phyloP scores from a whole-genome alignment of 352 stramenopile species.

The Pilasporangium apinafurcum region DNA sequence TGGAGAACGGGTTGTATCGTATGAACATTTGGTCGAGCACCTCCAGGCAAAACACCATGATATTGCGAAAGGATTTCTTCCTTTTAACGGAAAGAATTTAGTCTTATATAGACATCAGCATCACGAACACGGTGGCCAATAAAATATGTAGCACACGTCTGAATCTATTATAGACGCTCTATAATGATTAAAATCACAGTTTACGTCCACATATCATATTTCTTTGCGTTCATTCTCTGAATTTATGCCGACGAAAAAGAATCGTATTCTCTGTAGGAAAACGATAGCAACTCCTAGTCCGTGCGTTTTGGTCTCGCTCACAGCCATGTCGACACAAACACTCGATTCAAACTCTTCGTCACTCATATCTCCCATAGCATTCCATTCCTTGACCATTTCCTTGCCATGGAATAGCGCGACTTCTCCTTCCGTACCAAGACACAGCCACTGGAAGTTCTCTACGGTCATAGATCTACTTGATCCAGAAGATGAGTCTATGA shows the following conservation, averaged over 20 bases:
- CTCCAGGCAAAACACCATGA: slow-evolving; percentile 56
- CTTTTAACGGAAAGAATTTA: slow-evolving; percentile 82
- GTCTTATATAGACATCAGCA: slow-evolving; percentile 53
- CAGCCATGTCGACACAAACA: slow-evolving; percentile 22
- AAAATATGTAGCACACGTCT: too few species aligned
- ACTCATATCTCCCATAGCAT: slow-evolving; percentile 1
- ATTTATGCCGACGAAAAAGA: slow-evolving; percentile 15
- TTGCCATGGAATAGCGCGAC: slow-evolving; percentile 27
- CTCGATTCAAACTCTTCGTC: slow-evolving; percentile 2
- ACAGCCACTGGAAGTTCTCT: slow-evolving; percentile 22
- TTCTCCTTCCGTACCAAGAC: slow-evolving; percentile 27
- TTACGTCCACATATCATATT: too few species aligned
- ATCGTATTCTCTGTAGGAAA: slow-evolving; percentile 19
- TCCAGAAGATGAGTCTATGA: slow-evolving; percentile 9
- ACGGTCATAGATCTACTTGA: not conserved
- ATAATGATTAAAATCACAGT: too few species aligned
- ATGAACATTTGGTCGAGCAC: slow-evolving; percentile 76
- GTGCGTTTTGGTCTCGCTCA: slow-evolving; percentile 1
- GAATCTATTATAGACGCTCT: too few species aligned
- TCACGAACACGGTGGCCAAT: too few species aligned
- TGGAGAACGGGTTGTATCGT: slow-evolving; percentile 58
- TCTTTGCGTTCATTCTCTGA: too few species aligned
- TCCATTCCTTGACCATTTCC: slow-evolving; percentile 20
- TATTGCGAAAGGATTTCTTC: slow-evolving; percentile 59
- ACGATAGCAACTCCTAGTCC: slow-evolving; percentile 16